Conservation (phyloP, 2,329 filamentous ascomycete genomes). For the Fusarium agapanthi region DNA sequence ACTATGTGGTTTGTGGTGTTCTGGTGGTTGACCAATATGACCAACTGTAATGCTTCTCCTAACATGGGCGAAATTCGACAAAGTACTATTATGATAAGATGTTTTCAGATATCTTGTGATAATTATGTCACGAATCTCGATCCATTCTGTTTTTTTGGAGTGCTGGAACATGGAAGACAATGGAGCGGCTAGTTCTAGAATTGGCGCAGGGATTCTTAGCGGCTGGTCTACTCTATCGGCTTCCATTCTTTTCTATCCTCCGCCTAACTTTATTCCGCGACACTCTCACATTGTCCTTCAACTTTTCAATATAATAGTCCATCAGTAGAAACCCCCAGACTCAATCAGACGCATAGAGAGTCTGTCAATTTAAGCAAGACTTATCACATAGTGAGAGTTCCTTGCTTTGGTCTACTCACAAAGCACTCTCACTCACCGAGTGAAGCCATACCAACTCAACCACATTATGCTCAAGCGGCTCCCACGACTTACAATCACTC, state of each 20-base stretch:
- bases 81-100: no score
- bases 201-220: conserved; percentile 21
- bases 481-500: conserved; percentile 17
- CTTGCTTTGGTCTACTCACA: not conserved
- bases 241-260: conserved; percentile 27
- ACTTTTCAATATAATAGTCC: not conserved
- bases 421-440: not conserved
- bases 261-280: not conserved
- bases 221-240: conserved; percentile 1
- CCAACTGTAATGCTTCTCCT: not conserved
- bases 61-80: not conserved
- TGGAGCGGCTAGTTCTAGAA: conserved; percentile 13
- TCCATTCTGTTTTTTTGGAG: not conserved
- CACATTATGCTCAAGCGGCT: conserved; percentile 26
- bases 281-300: not conserved
- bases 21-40: not conserved
- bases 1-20: not conserved
- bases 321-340: not conserved
- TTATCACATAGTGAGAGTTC: not conserved
- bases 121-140: not conserved
- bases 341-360: not conserved
- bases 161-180: not conserved
- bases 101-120: not conserved
- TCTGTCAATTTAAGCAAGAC: not conserved
- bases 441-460: conserved; percentile 4